A percentile compares a stretch with the other conserved stretches of the same genome.
Conservation (phyloP, 164 flowering plant species). For the Berberis vulgaris region DNA sequence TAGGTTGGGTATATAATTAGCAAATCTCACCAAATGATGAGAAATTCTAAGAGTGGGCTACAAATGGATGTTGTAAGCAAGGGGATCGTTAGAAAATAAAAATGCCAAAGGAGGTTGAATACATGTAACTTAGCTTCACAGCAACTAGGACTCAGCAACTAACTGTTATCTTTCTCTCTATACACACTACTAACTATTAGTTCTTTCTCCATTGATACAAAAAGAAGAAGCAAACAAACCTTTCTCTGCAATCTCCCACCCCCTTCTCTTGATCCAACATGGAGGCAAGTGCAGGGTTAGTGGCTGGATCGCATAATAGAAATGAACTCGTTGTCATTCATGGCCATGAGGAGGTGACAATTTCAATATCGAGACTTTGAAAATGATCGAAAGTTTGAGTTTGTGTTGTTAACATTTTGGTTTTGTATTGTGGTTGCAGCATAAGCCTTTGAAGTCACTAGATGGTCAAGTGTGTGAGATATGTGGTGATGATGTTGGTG, state of each 20-base stretch:
- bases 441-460: constrained; percentile 69
- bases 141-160: constrained; percentile 95
- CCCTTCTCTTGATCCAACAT: constrained; percentile 15
- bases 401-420: neutral
- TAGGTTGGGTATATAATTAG: no score
- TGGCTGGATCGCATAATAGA: constrained; percentile 96
- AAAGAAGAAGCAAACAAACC: constrained; percentile 13
- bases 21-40: no score
- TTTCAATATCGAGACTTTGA: no score
- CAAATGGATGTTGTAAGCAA: neutral
- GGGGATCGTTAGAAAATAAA: neutral
- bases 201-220: constrained; percentile 11
- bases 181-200: constrained; percentile 1
- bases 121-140: constrained; percentile 59
- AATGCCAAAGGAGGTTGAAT: constrained; percentile 2
- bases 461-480: constrained; percentile 94
- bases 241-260: neutral
- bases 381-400: neutral
- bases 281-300: constrained; percentile 95
- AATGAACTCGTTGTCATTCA: constrained; percentile 96
- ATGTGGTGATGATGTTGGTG: constrained; percentile 82
- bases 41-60: no score
- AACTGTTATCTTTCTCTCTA: no score
- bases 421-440: constrained; percentile 35
- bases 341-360: constrained; percentile 88